Conservation (phyloP, 2,329 filamentous ascomycete genomes). For the Atkinsonella texensis region DNA sequence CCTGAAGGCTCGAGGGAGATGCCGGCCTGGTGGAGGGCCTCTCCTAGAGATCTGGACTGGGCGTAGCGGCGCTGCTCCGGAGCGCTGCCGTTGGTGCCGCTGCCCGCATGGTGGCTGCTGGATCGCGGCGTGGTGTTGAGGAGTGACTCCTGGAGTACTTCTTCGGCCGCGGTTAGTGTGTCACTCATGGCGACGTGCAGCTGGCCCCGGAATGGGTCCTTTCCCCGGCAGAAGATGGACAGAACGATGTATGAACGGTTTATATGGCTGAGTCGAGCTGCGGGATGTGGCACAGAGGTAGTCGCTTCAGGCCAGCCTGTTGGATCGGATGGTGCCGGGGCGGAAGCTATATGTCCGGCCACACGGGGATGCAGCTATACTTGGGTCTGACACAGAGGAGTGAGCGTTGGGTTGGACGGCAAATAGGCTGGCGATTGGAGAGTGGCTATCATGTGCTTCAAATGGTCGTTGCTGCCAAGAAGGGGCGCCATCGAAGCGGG, state of each 20-base stretch:
- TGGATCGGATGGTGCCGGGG: neutral
- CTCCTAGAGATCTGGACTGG: conserved; percentile 14
- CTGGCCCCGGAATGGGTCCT: neutral
- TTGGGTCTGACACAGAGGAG: neutral
- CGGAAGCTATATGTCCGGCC: neutral
- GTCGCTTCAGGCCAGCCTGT: neutral
- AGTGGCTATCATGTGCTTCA: neutral
- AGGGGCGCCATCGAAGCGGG: no score
- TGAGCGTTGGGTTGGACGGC: no score
- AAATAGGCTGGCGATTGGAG: neutral
- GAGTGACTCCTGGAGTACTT: neutral
- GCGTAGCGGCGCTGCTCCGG: neutral
- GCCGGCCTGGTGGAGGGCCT: conserved; percentile 16
- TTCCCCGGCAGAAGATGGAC: neutral
- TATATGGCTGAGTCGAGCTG: neutral
- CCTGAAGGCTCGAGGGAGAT: conserved; percentile 10
- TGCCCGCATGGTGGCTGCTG: neutral
- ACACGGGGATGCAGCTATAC: neutral
- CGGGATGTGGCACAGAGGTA: neutral
- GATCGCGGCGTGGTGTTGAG: neutral
- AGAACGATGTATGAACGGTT: neutral
- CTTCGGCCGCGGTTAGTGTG: neutral
- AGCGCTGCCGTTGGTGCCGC: neutral
- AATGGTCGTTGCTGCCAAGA: neutral
- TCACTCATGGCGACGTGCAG: neutral